Evolutionary conservation across 768 basidiomycete species (phyloP), one percentile per base, ranked within the genome.

Genomic region (Leccinum uliginosum): DNA sequence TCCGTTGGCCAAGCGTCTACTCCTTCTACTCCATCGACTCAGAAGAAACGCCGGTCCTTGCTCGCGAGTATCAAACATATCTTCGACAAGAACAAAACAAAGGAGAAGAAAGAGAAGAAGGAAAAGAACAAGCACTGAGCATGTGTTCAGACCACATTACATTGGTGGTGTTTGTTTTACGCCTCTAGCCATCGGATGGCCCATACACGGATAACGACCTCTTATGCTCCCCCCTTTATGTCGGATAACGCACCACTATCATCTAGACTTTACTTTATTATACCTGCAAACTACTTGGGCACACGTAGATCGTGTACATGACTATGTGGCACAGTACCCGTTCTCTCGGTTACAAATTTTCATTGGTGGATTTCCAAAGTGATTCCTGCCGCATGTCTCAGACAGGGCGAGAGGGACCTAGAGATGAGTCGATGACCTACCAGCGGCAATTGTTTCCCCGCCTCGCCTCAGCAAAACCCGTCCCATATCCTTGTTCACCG

Each of bases 381-480:
- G 52, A 82, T 75, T n/a, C 80, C 79, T 80, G 35, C 3, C 40
- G 32, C 27, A n/a, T n/a, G 11, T 19, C 40, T 43, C 40, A 43
- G 19, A 43, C 34, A 56, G 48, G 62, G 60, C 51, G 19, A 12
- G 15, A 19, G 9, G 23, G 14, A 24, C n/a, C 4, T 23, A 21
- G 2, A 4, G 11, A 53, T 34, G 19, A 11, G 1, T 38, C 35
- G 19, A 43, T 19, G 19, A 54, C 78, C 51, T 62, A 87, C 94
- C 95, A 46, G 95, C 95, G 38, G 86, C 93, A 58, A 99, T 89
- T 0, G 97, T 98, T 75, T 98, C 95, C 1, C 97, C 97, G 29
- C 84, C 86, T 53, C 96, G 76, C 45, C 97, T 78, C 56, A 99
- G 77, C 60, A 99, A 68, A 51, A 99, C 81, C 48, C 97, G 76